Conservation (phyloP, 768 basidiomycete species). For the Boletus pseudo-olivaceus region DNA sequence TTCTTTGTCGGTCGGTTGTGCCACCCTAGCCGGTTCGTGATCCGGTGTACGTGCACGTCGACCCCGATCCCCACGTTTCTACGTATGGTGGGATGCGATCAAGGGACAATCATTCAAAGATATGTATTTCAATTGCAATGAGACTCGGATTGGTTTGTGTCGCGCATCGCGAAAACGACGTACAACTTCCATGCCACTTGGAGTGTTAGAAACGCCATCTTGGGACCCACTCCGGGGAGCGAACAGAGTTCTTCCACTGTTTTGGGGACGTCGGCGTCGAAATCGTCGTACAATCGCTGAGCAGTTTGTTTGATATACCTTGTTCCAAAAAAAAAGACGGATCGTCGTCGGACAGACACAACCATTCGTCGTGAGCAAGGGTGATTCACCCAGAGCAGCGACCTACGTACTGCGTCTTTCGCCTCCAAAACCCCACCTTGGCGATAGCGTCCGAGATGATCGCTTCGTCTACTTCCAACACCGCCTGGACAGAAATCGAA, state of each 20-base stretch:
- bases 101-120: not conserved
- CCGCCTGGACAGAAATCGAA: conserved; percentile 66
- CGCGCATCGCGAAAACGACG: conserved; percentile 17
- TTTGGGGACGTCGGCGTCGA: conserved; percentile 81
- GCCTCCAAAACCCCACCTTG: conserved; percentile 91
- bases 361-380: not conserved
- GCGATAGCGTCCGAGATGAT: conserved; percentile 73
- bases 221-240: conserved; percentile 89
- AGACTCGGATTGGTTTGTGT: not conserved
- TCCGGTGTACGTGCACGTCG: conserved; percentile 93
- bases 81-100: not conserved
- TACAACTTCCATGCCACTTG: conserved; percentile 85
- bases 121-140: not conserved
- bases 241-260: conserved; percentile 86
- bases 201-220: conserved; percentile 88
- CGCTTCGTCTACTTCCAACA: conserved; percentile 59
- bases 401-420: conserved; percentile 69
- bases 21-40: conserved; percentile 92
- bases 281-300: conserved; percentile 61
- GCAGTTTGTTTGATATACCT: conserved; percentile 80
- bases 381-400: not conserved
- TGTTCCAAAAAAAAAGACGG: too few species aligned
- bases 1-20: conserved; percentile 80
- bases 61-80: conserved; percentile 92
- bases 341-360: too few species aligned